Base-by-base conservation (phyloP, 305 asterid genomes). In the Rubia occidens region DNA sequence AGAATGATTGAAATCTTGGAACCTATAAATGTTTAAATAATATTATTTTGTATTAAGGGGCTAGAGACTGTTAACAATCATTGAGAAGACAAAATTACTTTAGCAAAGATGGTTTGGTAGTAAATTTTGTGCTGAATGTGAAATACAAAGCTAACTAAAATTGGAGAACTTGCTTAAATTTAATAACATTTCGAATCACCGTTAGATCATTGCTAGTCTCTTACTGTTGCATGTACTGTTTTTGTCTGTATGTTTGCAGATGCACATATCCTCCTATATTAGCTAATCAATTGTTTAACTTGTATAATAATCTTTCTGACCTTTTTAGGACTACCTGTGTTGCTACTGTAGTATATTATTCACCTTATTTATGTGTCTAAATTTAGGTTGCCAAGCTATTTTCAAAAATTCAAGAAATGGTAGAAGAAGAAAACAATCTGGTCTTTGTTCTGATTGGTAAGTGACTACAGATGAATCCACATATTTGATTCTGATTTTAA, bases 371-470 rank as follows among this genome's bases (percentile, higher is more conserved):
- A 44, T 56, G 44, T 66, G 14, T 69, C 67, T 18, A 39, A 75
- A 72, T 77, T 77, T 72, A 93, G 98, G 98, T 90, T 35, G 97
- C 97, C 47, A 93, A 90, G 80, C 95, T 93, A 72, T 93, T 93
- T 85, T 80, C 90, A 44, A 90, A 90, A 78, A 93, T 93, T 77
- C 96, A 90, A 81, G 98, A 93, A 84, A 93, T 93, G 98, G 95
- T 93, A 58, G 98, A 93, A 85, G 98, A 93, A 78, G 98, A 93
- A 81, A 85, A 79, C 87, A 88, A 78, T 83, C 81, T 93, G 79
- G 96, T 90, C 68, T 90, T 93, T 83, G 97, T 90, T 83, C 81
- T 93, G 88, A 93, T 93, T 76, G 97, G 98, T 93, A 85, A 90
- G 58, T 51, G 95, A 71, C 76, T 67, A 64, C 70, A 47, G 43